These are phyloP conservation scores for Platanthera guangdongensis DNA, from an alignment of 106 monocot species.

Conservation along the genomic window DNA sequence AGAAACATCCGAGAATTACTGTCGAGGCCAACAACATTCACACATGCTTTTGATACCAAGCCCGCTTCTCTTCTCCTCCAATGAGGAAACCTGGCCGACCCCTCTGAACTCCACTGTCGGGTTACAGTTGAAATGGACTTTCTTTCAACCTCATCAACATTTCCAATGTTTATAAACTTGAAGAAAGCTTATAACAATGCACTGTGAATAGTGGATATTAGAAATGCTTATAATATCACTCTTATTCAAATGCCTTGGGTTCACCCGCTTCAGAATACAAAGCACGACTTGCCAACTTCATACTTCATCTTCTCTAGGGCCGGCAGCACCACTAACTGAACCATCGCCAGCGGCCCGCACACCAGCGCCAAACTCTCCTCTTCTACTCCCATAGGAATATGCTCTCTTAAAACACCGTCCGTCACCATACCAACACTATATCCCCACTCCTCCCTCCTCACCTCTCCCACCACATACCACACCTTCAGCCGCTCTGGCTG, in stretches of 20 bases:
- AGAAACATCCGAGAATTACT: no score
- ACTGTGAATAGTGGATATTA: no score
- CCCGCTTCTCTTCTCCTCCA: constrained; percentile 59
- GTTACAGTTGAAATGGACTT: constrained; percentile 19
- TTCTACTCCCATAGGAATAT: constrained; percentile 40
- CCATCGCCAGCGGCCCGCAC: constrained; percentile 80
- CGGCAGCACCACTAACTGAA: constrained; percentile 58
- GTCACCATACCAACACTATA: constrained; percentile 58
- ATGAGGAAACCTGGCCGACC: no score
- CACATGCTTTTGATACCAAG: constrained; percentile 75
- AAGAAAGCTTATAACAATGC: no score
- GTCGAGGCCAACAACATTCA: no score
- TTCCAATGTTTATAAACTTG: no score
- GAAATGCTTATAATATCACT: no score
- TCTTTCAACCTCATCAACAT: no score
- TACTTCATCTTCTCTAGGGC: constrained; percentile 65
- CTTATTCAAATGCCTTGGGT: no score
- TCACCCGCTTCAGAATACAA: constrained; percentile 28
- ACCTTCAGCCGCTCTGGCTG: constrained; percentile 52
- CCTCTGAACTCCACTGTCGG: no score
- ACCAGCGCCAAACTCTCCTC: constrained; percentile 49
- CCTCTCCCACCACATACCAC: constrained; percentile 66
- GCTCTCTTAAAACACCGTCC: constrained; percentile 53
- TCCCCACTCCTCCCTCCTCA: constrained; percentile 37
- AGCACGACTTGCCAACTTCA: constrained; percentile 28